A percentile compares a stretch with the other conserved stretches of the same genome.
Conservation (phyloP, 495 filamentous ascomycete genomes). For the Immersiella caudata region DNA sequence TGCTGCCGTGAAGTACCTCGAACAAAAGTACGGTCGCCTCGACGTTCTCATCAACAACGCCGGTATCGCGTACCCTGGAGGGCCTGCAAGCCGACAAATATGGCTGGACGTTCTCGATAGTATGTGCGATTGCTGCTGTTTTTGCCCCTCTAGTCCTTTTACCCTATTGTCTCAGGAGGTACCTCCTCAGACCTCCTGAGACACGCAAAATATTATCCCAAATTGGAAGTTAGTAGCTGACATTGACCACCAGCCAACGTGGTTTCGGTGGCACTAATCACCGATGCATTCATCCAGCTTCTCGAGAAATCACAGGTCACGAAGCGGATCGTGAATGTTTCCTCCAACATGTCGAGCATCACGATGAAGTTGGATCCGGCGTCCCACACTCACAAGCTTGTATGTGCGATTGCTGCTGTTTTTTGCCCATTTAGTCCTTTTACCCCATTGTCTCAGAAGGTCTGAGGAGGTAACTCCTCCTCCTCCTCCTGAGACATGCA, state of each 20-base stretch:
- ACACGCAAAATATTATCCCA: too few species aligned
- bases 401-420: too few species aligned
- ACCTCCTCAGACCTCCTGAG: too few species aligned
- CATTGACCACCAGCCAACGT: too few species aligned
- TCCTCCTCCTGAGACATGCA: too few species aligned
- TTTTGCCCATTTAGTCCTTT: too few species aligned
- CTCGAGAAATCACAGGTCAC: slow-evolving; percentile 41
- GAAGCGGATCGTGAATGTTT: slow-evolving; percentile 48
- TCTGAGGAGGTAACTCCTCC: too few species aligned
- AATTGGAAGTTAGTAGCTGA: too few species aligned
- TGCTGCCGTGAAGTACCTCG: slow-evolving; percentile 40
- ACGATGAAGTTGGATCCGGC: slow-evolving; percentile 25
- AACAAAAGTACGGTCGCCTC: slow-evolving; percentile 43
- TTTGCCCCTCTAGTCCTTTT: too few species aligned
- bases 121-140: too few species aligned
- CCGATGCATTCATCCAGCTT: slow-evolving; percentile 50
- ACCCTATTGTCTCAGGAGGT: too few species aligned
- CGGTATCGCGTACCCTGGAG: slow-evolving; percentile 25
- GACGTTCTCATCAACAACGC: slow-evolving; percentile 60
- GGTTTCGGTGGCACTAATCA: slow-evolving; percentile 40
- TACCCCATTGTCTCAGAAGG: too few species aligned
- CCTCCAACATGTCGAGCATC: slow-evolving; percentile 41
- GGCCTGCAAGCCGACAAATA: not conserved
- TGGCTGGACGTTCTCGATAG: slow-evolving; percentile 40
- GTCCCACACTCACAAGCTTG: not conserved